Base-by-base conservation (phyloP, 2,329 filamentous ascomycete species). In the Domatiomyces catenatus region DNA sequence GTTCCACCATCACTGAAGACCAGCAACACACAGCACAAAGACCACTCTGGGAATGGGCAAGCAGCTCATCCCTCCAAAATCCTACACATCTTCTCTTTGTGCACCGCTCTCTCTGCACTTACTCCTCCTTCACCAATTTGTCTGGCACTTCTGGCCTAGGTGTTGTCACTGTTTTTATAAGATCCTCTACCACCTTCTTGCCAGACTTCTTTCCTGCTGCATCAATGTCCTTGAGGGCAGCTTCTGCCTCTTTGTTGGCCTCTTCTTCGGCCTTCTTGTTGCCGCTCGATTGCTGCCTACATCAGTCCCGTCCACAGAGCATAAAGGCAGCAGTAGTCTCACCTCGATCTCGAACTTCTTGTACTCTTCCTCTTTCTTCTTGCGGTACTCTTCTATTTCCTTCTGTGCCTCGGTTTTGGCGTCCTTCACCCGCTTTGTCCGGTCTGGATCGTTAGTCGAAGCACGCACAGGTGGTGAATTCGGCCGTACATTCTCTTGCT, bases 351-450 rank as follows among this genome's bases (percentile, higher is more conserved):
- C 88, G 63, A 94, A 96, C 66, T 84, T 83, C 75, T 92, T 90
- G 74, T 88, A 96, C 69, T 96, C 90, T 36, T 85, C 78, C 64
- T 98, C 92, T 74, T 95, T 98, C 62, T 83, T 72, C 63, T 82
- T 79, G 67, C 82, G 81, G 75, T 98, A 96, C 51, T 87, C 84
- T 59, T 94, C 86, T 64, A 98, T 94, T 69, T 98, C 90, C 72
- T 94, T 94, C 73, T 95, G 93, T 56, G 92, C 92, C 71, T 98
- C 92, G 65, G 86, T 81, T 65, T 90, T 86, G 57, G 92, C 92
- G 73, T 96, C 92, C 72, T 87, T 94, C 71, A 98, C 87, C 66
- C 88, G 83, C 76, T 95, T 95, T 56, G 92, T 95, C 65, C 92
- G 88, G 77, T 88, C 84, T 88, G 42, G 7, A 39, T 36, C 42